Conservation (phyloP, 306 rosid species). For the Cucumis cinereus region DNA sequence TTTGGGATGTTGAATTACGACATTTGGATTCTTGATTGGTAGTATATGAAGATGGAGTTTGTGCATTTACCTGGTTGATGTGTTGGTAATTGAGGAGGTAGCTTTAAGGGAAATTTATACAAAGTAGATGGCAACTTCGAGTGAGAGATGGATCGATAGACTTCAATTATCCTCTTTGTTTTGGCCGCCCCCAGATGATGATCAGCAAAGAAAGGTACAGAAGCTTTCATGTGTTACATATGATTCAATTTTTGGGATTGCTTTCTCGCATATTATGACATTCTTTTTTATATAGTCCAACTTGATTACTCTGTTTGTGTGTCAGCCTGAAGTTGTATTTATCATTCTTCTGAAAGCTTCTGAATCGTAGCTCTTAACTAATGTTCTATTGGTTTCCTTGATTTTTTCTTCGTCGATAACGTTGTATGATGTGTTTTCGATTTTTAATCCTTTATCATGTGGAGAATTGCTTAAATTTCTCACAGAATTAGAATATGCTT, state of each 20-base stretch:
- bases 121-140: slow-evolving; percentile 37
- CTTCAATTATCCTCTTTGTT: slow-evolving; percentile 68
- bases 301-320: neutral
- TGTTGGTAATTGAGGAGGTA: slow-evolving; percentile 9
- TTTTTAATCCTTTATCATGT: neutral
- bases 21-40: slow-evolving; percentile 48
- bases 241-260: neutral
- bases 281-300: neutral
- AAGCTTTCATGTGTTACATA: neutral
- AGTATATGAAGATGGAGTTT: slow-evolving; percentile 28
- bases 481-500: neutral
- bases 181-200: slow-evolving; percentile 75
- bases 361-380: neutral
- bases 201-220: slow-evolving; percentile 52
- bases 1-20: slow-evolving; percentile 43
- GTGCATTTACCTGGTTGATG: slow-evolving; percentile 7
- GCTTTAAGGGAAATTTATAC: slow-evolving; percentile 1
- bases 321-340: neutral
- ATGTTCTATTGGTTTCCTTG: neutral
- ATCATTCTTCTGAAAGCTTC: neutral
- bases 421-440: neutral
- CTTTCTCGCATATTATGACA: neutral
- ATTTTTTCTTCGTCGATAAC: neutral
- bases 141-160: slow-evolving; percentile 67
- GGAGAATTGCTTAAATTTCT: neutral